Evolutionary conservation across 371 early-diverging fungal genomes (phyloP).

Genomic region (Zancudomyces culisetae): DNA sequence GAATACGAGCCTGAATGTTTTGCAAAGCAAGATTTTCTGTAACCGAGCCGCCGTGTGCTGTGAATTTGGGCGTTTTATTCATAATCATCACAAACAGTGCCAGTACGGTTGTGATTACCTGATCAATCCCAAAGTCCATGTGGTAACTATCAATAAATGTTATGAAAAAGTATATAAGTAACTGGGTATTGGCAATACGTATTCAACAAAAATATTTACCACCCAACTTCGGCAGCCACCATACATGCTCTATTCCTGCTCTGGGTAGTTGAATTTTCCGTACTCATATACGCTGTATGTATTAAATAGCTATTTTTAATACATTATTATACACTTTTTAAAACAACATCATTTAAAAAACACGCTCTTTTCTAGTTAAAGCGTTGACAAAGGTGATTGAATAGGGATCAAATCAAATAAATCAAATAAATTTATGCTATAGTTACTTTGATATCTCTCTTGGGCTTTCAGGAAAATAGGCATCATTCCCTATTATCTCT

Average conservation of each 20-base stretch:
- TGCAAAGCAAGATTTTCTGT: conserved; percentile 88
- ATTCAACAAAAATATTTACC: neutral
- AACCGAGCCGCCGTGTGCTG: conserved; percentile 64
- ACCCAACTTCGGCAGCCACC: conserved; percentile 66
- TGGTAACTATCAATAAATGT: conserved; percentile 46
- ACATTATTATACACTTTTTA: too few relatives aligned
- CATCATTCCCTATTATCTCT: conserved; percentile 36
- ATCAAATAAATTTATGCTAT: neutral
- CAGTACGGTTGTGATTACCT: conserved; percentile 52
- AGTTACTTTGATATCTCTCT: conserved; percentile 66
- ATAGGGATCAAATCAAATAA: neutral
- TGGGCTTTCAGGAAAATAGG: conserved; percentile 55
- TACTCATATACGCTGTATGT: conserved; percentile 92
- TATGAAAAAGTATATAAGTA: neutral
- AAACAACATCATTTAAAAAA: neutral
- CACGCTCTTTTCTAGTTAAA: neutral
- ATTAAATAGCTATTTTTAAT: conserved; percentile 19
- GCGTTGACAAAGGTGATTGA: neutral
- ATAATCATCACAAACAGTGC: conserved; percentile 56
- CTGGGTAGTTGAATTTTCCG: conserved; percentile 67
- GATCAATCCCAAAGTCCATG: conserved; percentile 70
- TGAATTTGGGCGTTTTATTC: conserved; percentile 52
- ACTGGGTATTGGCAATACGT: neutral
- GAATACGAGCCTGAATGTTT: conserved; percentile 57
- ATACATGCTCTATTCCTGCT: conserved; percentile 62